phyloP scores from a whole-genome alignment of 306 rosid genomes.

The Luffa acutangula region DNA sequence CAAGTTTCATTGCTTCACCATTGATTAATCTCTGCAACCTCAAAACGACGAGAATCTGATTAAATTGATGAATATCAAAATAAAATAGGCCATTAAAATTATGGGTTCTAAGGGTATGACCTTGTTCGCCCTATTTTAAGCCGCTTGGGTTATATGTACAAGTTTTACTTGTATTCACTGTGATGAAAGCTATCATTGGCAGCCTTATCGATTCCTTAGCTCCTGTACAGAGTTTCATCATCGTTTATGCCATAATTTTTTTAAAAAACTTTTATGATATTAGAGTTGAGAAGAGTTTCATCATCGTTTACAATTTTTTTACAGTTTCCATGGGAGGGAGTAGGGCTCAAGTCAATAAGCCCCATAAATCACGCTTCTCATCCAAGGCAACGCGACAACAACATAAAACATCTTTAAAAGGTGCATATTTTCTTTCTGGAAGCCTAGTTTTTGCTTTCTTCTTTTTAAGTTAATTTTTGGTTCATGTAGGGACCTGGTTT shows the following conservation, averaged over 20 bases:
- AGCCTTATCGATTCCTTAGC: background rate
- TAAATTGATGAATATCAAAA: no score
- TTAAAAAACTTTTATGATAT: background rate
- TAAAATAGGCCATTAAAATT: no score
- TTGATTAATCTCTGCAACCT: no score
- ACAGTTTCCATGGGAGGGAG: constrained; percentile 46
- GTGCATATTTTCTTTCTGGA: constrained; percentile 3
- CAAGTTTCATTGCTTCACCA: no score
- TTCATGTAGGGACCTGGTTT: background rate
- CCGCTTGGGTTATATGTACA: background rate
- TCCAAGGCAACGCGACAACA: constrained; percentile 59
- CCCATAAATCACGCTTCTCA: constrained; percentile 70
- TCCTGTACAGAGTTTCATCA: background rate
- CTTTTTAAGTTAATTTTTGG: background rate
- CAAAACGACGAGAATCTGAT: no score
- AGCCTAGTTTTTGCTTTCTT: background rate
- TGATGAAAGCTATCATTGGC: background rate
- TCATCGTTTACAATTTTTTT: background rate
- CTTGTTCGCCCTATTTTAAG: background rate
- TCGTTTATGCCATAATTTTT: background rate
- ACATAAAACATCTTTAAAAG: constrained; percentile 53
- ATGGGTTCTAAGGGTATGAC: background rate
- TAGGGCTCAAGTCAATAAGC: constrained; percentile 53
- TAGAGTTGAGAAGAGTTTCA: background rate
- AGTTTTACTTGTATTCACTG: background rate